Evolutionary conservation across 352 stramenopile genomes (phyloP).

Genomic region (Pythium graminicola): DNA sequence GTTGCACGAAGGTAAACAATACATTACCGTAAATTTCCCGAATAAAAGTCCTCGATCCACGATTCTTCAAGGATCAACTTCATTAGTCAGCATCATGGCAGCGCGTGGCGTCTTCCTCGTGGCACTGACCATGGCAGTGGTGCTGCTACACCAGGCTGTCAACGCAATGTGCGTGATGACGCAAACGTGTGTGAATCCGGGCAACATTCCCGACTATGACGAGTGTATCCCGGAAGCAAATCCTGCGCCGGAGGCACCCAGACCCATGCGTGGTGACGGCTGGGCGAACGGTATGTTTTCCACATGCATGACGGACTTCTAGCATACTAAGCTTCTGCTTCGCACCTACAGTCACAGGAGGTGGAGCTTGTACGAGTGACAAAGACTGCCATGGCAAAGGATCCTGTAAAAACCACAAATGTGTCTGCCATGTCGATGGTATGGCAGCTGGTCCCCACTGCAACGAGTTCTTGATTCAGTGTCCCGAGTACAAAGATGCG

Average conservation of each 20-base stretch:
- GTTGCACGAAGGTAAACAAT: slow-evolving; percentile 16
- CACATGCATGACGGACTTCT: background rate
- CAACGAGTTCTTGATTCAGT: slow-evolving; percentile 70
- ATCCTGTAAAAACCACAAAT: slow-evolving; percentile 34
- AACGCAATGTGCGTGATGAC: slow-evolving; percentile 57
- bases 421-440: slow-evolving; percentile 53
- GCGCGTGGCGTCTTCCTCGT: background rate
- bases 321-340: too few species aligned
- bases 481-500: slow-evolving; percentile 67
- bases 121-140: slow-evolving; percentile 1
- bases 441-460: slow-evolving; percentile 69
- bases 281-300: slow-evolving; percentile 36
- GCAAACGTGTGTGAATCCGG: slow-evolving; percentile 68
- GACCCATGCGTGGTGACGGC: slow-evolving; percentile 32
- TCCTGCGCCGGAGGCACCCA: slow-evolving; percentile 7
- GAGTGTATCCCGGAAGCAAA: slow-evolving; percentile 65
- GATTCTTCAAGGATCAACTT: background rate
- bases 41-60: slow-evolving; percentile 3
- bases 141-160: background rate
- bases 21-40: background rate
- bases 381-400: slow-evolving; percentile 59
- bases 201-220: slow-evolving; percentile 65
- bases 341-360: slow-evolving; percentile 42
- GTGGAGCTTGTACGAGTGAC: slow-evolving; percentile 42
- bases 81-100: background rate